Evolutionary conservation across 1,139 yeast species (phyloP).

Genomic region (Protomyces arabidopsidicola): DNA sequence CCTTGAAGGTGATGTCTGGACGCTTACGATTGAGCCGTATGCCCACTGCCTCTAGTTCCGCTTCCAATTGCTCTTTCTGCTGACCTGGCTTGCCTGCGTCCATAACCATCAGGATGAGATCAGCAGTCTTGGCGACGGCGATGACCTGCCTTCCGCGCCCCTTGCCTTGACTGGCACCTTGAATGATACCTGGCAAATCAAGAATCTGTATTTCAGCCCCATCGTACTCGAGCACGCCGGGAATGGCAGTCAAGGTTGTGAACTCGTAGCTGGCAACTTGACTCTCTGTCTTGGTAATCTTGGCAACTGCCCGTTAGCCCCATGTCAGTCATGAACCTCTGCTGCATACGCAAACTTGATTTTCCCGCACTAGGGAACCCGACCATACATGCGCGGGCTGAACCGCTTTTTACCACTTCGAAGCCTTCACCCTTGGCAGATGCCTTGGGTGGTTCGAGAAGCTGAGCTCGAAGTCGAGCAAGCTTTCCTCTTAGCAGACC

Average conservation of each 20-base stretch:
- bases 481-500: conserved; percentile 71
- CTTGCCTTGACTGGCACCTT: conserved; percentile 95
- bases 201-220: conserved; percentile 97
- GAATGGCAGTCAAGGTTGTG: conserved; percentile 93
- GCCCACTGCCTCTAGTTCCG: conserved; percentile 90
- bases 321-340: background rate
- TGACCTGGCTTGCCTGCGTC: conserved; percentile 93
- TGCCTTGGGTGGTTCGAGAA: conserved; percentile 78
- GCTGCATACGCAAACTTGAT: conserved; percentile 59
- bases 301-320: background rate
- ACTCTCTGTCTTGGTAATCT: conserved; percentile 86
- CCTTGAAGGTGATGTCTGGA: conserved; percentile 75
- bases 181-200: conserved; percentile 94
- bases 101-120: conserved; percentile 82
- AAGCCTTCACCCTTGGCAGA: conserved; percentile 79
- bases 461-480: conserved; percentile 88
- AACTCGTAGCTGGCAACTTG: conserved; percentile 94
- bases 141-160: conserved; percentile 97
- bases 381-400: conserved; percentile 89
- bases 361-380: conserved; percentile 99
- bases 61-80: conserved; percentile 79
- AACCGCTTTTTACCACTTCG: conserved; percentile 88
- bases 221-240: conserved; percentile 67
- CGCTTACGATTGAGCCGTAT: conserved; percentile 74
- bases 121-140: conserved; percentile 86